A percentile compares a stretch with the other conserved stretches of the same genome.
These are phyloP conservation scores for Podila verticillata DNA, from an alignment of 192 early-diverging fungal genomes.

Conservation along the genomic window DNA sequence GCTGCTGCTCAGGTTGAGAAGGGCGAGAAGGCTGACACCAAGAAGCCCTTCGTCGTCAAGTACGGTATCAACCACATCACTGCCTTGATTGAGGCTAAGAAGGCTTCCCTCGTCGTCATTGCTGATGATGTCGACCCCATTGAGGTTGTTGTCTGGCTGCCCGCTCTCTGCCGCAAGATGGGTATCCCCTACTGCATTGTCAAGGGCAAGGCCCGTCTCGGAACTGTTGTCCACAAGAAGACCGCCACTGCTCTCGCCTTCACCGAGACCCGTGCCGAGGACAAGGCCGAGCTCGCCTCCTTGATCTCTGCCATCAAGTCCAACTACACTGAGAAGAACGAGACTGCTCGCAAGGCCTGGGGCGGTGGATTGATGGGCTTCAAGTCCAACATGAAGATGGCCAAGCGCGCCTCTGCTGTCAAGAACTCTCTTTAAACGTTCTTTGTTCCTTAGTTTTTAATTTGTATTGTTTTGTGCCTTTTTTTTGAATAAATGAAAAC, in stretches of 20 bases:
- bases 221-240: constrained; percentile 99
- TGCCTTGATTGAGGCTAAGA: constrained; percentile 97
- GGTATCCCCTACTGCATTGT: constrained; percentile 99
- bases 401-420: constrained; percentile 75
- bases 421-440: constrained; percentile 20
- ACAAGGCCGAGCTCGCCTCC: constrained; percentile 90
- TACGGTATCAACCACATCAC: constrained; percentile 99
- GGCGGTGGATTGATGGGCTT: constrained; percentile 98
- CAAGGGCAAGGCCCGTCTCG: constrained; percentile 98
- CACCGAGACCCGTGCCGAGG: constrained; percentile 93
- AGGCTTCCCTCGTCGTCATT: constrained; percentile 98
- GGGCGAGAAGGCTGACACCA: constrained; percentile 83
- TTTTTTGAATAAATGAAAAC: constrained; percentile 1
- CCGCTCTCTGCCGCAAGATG: constrained; percentile 99
- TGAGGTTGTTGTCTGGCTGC: constrained; percentile 98
- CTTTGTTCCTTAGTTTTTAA: not conserved
- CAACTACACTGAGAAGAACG: constrained; percentile 97
- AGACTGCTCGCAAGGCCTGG: constrained; percentile 91
- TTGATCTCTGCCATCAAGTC: constrained; percentile 92
- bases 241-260: constrained; percentile 97
- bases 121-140: constrained; percentile 99
- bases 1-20: constrained; percentile 90
- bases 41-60: constrained; percentile 98
- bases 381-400: constrained; percentile 88
- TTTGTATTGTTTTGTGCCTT: not conserved